Evolutionary conservation across 257 asterid species (phyloP), one percentile per base, ranked within the genome.

Genomic region (Striga asiatica): DNA sequence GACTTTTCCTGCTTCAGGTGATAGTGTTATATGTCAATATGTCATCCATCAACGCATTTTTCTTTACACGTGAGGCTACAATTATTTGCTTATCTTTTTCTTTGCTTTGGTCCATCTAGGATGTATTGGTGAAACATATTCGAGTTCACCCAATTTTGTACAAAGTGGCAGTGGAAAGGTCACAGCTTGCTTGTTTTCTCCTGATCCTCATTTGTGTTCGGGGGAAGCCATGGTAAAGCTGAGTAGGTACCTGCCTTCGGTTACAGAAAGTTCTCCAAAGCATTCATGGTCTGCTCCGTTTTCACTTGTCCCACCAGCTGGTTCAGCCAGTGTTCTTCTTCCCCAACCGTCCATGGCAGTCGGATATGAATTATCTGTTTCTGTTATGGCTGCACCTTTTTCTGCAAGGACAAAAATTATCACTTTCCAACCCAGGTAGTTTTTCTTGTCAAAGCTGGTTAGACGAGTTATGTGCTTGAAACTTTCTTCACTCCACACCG

Each of bases 271-370:
- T 62, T 56, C 67, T 58, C 75, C 82, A 14, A 79, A 71, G 58
- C 60, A 50, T 35, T 77, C 83, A 48, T 91, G 98, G 98, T 91
- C 98, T 51, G 64, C 66, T 56, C 80, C 85, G 19, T 91, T 87
- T 80, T 71, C 85, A 13, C 84, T 91, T 61, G 89, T 82, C 61
- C 98, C 98, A 2, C 92, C 92, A 59, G 80, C 98, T 54, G 98
- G 98, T 72, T 78, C 93, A 48, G 71, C 82, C 52, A 80, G 81
- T 71, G 79, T 87, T 69, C 67, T 79, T 48, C 81, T 91, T 67
- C 95, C 96, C 65, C 92, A 87, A 62, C 83, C 83, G 43, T 74
- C 82, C 67, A 58, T 28, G 68, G 78, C 58, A 66, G 74, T 92
- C 41, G 96, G 94, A 34, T 81, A 82, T 70, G 76, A 82, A 39